A percentile compares a stretch with the other conserved stretches of the same genome.
These are phyloP conservation scores for Boletus vermiculosoides DNA, from an alignment of 768 basidiomycete genomes.

Conservation along the genomic window DNA sequence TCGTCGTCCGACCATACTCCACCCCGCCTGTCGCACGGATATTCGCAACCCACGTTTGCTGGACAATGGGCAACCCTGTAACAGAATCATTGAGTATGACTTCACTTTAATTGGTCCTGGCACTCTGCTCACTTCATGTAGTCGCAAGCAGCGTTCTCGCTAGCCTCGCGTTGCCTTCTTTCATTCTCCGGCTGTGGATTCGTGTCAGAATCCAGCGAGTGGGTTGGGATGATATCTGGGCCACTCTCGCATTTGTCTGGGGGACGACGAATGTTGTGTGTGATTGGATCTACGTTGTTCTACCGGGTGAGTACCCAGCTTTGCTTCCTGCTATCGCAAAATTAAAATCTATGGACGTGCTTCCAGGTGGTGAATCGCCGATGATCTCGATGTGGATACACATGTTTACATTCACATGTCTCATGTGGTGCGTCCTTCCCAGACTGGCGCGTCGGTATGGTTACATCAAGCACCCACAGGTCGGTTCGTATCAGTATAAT, in stretches of 20 bases:
- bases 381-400: conserved; percentile 17
- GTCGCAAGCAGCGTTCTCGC: conserved; percentile 8
- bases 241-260: conserved; percentile 14
- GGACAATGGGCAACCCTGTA: conserved; percentile 2
- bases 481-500: conserved; percentile 23
- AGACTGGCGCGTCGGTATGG: background rate
- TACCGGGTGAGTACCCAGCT: conserved; percentile 1
- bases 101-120: background rate
- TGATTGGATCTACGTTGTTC: conserved; percentile 9
- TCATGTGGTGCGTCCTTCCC: conserved; percentile 16
- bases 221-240: conserved; percentile 25
- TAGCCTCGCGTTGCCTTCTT: conserved; percentile 6
- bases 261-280: conserved; percentile 4
- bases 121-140: background rate
- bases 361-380: background rate
- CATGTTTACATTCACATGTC: conserved; percentile 6
- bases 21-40: background rate
- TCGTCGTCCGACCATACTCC: background rate
- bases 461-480: conserved; percentile 4
- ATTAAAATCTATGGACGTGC: background rate
- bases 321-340: background rate
- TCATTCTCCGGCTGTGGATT: conserved; percentile 20
- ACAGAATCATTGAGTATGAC: background rate
- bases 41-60: background rate
- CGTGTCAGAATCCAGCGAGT: conserved; percentile 19